Evolutionary conservation across 2,329 filamentous ascomycete genomes (phyloP).

Genomic region (Fusarium azukiicola): DNA sequence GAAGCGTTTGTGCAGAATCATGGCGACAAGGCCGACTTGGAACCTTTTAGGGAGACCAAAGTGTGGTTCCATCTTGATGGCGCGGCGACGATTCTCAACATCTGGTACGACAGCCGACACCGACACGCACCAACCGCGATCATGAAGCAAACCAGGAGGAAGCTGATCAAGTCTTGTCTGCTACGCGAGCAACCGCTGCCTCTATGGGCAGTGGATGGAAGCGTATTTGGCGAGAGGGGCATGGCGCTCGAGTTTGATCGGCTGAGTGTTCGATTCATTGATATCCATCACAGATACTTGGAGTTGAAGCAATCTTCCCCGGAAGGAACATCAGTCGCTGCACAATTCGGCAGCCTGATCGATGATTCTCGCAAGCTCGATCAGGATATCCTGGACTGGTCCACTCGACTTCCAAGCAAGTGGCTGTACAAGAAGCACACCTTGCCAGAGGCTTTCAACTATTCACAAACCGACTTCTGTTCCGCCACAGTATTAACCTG

Average conservation of each 20-base stretch:
- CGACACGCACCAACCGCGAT: not conserved
- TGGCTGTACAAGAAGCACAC: not conserved
- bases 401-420: slow-evolving; percentile 1
- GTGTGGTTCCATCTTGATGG: not conserved
- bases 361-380: not conserved
- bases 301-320: not conserved
- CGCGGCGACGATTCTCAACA: not conserved
- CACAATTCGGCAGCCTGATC: not conserved
- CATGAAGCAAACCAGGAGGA: not conserved
- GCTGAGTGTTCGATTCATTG: not conserved
- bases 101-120: not conserved
- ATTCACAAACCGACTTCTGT: not conserved
- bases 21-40: not conserved
- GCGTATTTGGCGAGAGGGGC: not conserved
- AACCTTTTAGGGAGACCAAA: not conserved
- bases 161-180: not conserved
- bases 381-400: not conserved
- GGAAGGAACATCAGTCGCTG: not conserved
- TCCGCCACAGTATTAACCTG: not conserved
- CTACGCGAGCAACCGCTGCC: not conserved
- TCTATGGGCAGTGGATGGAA: not conserved
- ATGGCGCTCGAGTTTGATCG: not conserved
- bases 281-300: not conserved
- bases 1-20: not conserved
- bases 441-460: not conserved